A percentile compares a stretch with the other conserved stretches of the same genome.
Conservation (phyloP, 345 rosid genomes). For the Pistacia vera region DNA sequence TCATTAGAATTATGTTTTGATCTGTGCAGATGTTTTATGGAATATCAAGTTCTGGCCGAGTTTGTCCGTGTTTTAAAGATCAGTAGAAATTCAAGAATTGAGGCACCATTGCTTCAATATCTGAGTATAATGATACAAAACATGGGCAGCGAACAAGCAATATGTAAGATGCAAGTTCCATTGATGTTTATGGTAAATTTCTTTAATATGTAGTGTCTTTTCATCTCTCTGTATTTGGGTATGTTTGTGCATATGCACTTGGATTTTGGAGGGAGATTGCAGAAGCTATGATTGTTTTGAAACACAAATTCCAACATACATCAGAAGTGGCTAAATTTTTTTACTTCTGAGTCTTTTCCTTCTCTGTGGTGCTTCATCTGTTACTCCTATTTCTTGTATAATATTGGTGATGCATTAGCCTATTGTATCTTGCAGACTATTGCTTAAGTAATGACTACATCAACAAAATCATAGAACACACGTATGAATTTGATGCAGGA, state of each 20-base stretch:
- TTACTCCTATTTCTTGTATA: slow-evolving; percentile 1
- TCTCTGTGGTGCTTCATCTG: slow-evolving; percentile 5
- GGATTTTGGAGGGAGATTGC: background rate
- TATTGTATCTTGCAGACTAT: slow-evolving; percentile 46
- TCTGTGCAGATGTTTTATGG: slow-evolving; percentile 61
- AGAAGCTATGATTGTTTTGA: slow-evolving; percentile 1
- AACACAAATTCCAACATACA: background rate
- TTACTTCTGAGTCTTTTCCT: background rate
- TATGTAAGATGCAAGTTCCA: slow-evolving; percentile 45
- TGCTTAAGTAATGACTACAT: slow-evolving; percentile 71
- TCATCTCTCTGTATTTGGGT: slow-evolving; percentile 7
- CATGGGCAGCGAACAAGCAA: slow-evolving; percentile 59
- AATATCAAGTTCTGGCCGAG: slow-evolving; percentile 63
- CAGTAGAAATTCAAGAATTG: slow-evolving; percentile 48
- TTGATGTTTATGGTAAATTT: slow-evolving; percentile 26
- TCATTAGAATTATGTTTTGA: background rate
- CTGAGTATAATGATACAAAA: slow-evolving; percentile 72
- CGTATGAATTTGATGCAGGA: slow-evolving; percentile 50
- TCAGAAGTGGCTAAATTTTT: background rate
- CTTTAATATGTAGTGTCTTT: slow-evolving; percentile 4
- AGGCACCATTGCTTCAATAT: slow-evolving; percentile 64
- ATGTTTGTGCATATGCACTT: background rate
- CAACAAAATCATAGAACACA: slow-evolving; percentile 56
- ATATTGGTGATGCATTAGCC: slow-evolving; percentile 14
- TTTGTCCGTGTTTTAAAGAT: slow-evolving; percentile 57